Conservation (phyloP, 768 basidiomycete genomes). For the Agaricus blazei region DNA sequence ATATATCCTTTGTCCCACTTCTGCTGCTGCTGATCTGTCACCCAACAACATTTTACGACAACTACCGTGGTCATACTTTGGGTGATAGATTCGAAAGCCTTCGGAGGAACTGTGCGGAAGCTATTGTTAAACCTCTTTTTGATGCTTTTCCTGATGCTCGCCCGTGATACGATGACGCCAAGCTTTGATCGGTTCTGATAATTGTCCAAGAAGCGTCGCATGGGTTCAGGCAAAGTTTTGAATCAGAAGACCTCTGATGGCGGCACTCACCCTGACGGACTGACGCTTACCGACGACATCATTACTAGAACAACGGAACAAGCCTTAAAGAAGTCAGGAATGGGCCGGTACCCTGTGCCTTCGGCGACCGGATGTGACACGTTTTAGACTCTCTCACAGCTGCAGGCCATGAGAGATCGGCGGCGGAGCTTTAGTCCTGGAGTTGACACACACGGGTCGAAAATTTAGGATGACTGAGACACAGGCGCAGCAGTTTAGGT, state of each 20-base stretch:
- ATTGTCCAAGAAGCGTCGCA: conserved; percentile 2
- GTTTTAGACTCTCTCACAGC: background rate
- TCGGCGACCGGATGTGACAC: background rate
- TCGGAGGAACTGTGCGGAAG: background rate
- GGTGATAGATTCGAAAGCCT: background rate
- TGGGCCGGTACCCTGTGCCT: background rate
- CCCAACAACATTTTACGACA: background rate
- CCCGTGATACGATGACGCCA: background rate
- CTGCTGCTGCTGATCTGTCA: background rate
- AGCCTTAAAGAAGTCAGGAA: background rate
- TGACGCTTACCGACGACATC: background rate
- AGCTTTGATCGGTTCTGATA: conserved; percentile 2
- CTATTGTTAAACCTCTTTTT: background rate
- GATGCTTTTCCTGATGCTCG: background rate
- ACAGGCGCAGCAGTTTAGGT: background rate
- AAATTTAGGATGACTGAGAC: background rate
- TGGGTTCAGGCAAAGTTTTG: background rate
- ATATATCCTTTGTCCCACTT: background rate
- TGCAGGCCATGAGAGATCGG: background rate
- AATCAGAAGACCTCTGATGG: background rate
- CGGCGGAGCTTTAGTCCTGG: background rate
- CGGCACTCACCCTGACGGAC: no score
- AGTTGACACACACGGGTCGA: background rate
- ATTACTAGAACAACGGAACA: background rate
- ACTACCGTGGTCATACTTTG: background rate